Base-by-base conservation (phyloP, 225 moss, liverwort and hornwort species). In the Marchantia paleacea region DNA sequence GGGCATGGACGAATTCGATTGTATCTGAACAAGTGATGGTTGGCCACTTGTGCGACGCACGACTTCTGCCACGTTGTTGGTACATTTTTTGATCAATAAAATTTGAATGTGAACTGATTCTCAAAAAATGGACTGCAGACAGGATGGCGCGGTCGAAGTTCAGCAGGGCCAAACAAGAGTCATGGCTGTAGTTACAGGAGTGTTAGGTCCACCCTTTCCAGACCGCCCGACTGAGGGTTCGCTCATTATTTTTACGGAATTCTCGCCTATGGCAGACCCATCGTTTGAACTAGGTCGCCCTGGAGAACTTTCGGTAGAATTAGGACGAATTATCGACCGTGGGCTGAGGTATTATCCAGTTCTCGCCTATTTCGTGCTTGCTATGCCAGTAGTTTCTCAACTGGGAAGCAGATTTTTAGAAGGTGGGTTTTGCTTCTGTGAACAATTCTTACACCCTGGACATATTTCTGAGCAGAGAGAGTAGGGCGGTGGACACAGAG, bases 401-500 rank as follows among this genome's bases (percentile, higher is more conserved):
- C 24, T 7, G 15, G 6, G 24, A 62, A 66, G 12, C 29, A 11
- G 14, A 26, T 28, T 29, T 66, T 28, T 12, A 66, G 29, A 3
- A 66, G 39, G 39, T 39, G 39, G 39, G 39, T 39, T 39, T 39
- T 39, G 39, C 39, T 39, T 39, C 39, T 29, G 5, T 66, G 28
- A 28, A 26, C 66, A 49, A 18, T 48, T 14, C 19, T 18, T 47
- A 20, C 14, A n/a, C 15, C 8, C 55, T 18, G 16, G 52, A 54
- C 53, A 3, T 74, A 28, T 62, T 30, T 1, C 47, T 83, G 69
- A 83, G 81, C 91, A 92, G 90, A 87, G 92, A 92, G 82, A 96
- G 92, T 84, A 91, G 86, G 76, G 96, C 96, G 3, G 90, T 96
- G 79, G 96, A 96, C 82, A 94, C 91, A n/a, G 94, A 96, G 80